phyloP scores from a whole-genome alignment of 345 rosid genomes.

The Mercurialis annua region DNA sequence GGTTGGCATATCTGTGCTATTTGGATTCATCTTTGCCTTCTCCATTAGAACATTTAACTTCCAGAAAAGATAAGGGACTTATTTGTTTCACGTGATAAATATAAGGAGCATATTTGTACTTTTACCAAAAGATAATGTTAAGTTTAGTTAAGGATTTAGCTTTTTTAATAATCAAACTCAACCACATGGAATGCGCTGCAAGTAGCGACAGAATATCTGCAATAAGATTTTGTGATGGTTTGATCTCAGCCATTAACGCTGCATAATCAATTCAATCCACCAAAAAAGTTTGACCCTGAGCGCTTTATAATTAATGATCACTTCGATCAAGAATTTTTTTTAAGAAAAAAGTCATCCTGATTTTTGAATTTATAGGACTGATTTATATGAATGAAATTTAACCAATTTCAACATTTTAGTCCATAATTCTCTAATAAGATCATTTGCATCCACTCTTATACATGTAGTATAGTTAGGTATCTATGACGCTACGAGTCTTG shows the following conservation, averaged over 20 bases:
- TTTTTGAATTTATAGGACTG: too few relatives aligned
- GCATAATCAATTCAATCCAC: neutral
- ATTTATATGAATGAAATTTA: too few relatives aligned
- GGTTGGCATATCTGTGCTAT: slow-evolving; percentile 46
- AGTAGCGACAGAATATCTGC: neutral
- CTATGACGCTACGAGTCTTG: too few relatives aligned
- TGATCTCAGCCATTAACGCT: neutral
- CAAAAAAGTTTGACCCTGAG: neutral
- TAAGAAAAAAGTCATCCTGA: neutral
- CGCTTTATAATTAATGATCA: slow-evolving; percentile 2
- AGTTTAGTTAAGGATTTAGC: neutral
- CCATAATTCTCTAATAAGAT: too few relatives aligned
- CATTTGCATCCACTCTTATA: too few relatives aligned
- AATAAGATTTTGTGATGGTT: neutral
- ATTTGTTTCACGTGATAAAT: too few relatives aligned
- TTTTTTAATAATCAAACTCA: neutral
- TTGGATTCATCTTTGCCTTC: slow-evolving; percentile 66
- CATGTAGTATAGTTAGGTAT: too few relatives aligned
- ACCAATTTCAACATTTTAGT: too few relatives aligned
- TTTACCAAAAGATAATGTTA: too few relatives aligned
- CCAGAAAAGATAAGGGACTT: slow-evolving; percentile 54
- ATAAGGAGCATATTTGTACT: too few relatives aligned
- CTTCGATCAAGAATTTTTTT: neutral
- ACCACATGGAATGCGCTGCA: slow-evolving; percentile 10
- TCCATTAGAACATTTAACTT: slow-evolving; percentile 73